Evolutionary conservation across 2,329 filamentous ascomycete species (phyloP).

Genomic region (Colletotrichum sp.): DNA sequence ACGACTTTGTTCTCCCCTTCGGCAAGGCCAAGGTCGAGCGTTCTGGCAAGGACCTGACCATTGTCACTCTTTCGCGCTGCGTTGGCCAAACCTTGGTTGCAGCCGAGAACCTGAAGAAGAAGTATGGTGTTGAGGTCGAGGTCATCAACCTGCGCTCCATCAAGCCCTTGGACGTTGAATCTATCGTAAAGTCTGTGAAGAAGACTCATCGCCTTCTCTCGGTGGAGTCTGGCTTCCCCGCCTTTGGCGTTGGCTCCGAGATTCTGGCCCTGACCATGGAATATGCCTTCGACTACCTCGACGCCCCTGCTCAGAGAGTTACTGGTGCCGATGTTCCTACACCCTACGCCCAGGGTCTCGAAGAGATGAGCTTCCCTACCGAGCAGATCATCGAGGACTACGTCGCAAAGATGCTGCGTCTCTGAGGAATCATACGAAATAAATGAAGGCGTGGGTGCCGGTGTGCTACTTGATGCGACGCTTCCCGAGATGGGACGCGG

Average conservation of each 20-base stretch:
- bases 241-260: constrained; percentile 91
- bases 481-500: neutral
- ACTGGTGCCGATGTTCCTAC: constrained; percentile 98
- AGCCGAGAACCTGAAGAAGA: constrained; percentile 91
- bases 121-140: constrained; percentile 94
- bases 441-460: neutral
- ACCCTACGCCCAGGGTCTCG: constrained; percentile 89
- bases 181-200: constrained; percentile 97
- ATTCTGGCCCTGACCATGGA: constrained; percentile 95
- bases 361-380: constrained; percentile 94
- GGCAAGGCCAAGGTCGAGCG: constrained; percentile 99
- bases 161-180: constrained; percentile 95
- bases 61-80: constrained; percentile 92
- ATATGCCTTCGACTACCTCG: constrained; percentile 97
- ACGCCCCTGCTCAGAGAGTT: constrained; percentile 90
- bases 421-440: constrained; percentile 55
- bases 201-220: constrained; percentile 93
- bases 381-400: constrained; percentile 88
- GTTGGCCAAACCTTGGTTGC: constrained; percentile 91
- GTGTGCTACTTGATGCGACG: neutral
- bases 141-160: constrained; percentile 98
- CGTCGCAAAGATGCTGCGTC: constrained; percentile 84
- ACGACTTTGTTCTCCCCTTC: constrained; percentile 96
- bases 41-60: constrained; percentile 91
- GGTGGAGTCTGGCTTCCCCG: constrained; percentile 95